These are phyloP conservation scores for Pleurotus eryngii DNA, from an alignment of 768 basidiomycete species.

Conservation along the genomic window DNA sequence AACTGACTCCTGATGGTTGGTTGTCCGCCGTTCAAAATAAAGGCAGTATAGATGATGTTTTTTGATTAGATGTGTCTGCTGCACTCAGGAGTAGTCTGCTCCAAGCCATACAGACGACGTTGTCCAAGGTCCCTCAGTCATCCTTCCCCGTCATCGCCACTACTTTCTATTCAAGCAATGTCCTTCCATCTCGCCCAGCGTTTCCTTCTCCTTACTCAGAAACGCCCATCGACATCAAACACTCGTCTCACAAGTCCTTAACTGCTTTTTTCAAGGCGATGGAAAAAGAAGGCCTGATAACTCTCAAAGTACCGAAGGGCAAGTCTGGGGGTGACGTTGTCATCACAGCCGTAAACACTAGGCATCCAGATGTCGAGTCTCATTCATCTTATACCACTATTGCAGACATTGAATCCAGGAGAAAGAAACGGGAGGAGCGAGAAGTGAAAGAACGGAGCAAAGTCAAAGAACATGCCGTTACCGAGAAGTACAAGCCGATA, in stretches of 20 bases:
- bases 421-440: constrained; percentile 54
- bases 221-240: constrained; percentile 65
- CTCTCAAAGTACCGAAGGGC: constrained; percentile 61
- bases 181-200: constrained; percentile 81
- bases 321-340: constrained; percentile 36
- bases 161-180: constrained; percentile 68
- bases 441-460: constrained; percentile 47
- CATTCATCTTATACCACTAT: constrained; percentile 58
- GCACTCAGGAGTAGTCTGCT: constrained; percentile 61
- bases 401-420: constrained; percentile 61
- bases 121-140: constrained; percentile 43
- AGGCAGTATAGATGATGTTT: too few species aligned
- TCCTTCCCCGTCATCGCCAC: constrained; percentile 77
- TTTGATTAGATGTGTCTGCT: constrained; percentile 44
- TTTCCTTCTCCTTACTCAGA: constrained; percentile 41
- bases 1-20: constrained; percentile 7
- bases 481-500: constrained; percentile 71
- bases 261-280: constrained; percentile 74
- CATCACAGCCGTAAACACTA: constrained; percentile 48
- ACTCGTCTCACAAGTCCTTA: constrained; percentile 78
- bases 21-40: too few species aligned
- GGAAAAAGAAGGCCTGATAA: constrained; percentile 72
- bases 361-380: constrained; percentile 52
- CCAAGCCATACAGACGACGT: constrained; percentile 56
- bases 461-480: constrained; percentile 53